Evolutionary conservation across 2,329 filamentous ascomycete genomes (phyloP).

Genomic region (Zymoseptoria pseudotritici): DNA sequence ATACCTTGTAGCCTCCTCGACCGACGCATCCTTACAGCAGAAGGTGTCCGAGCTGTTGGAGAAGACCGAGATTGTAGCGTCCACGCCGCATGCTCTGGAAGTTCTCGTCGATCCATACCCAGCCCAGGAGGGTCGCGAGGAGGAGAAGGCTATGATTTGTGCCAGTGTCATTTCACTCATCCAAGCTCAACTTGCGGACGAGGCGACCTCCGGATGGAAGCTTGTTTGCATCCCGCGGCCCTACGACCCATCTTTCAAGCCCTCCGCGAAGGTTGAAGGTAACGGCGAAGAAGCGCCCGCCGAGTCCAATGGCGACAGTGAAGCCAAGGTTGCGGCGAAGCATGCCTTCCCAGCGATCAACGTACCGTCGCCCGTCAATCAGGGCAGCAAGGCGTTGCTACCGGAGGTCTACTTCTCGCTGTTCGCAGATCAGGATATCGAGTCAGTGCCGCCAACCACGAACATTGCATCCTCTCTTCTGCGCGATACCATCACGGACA

Average conservation of each 20-base stretch:
- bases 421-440: constrained; percentile 76
- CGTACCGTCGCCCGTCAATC: constrained; percentile 67
- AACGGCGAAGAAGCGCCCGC: constrained; percentile 41
- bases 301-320: constrained; percentile 59
- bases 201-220: constrained; percentile 68
- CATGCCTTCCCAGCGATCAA: constrained; percentile 69
- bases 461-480: constrained; percentile 76
- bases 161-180: constrained; percentile 72
- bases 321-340: constrained; percentile 44
- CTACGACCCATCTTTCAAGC: constrained; percentile 37
- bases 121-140: constrained; percentile 45
- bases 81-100: constrained; percentile 78
- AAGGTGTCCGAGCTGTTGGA: constrained; percentile 75
- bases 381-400: constrained; percentile 70
- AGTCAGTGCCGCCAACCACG: constrained; percentile 68
- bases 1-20: constrained; percentile 69
- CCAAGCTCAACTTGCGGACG: constrained; percentile 75
- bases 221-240: constrained; percentile 56
- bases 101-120: constrained; percentile 78
- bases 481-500: constrained; percentile 79
- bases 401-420: constrained; percentile 93
- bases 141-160: constrained; percentile 54
- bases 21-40: constrained; percentile 59
- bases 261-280: constrained; percentile 20
- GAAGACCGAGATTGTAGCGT: constrained; percentile 91